Conservation (phyloP, 257 asterid genomes). For the Osmanthus fragrans region DNA sequence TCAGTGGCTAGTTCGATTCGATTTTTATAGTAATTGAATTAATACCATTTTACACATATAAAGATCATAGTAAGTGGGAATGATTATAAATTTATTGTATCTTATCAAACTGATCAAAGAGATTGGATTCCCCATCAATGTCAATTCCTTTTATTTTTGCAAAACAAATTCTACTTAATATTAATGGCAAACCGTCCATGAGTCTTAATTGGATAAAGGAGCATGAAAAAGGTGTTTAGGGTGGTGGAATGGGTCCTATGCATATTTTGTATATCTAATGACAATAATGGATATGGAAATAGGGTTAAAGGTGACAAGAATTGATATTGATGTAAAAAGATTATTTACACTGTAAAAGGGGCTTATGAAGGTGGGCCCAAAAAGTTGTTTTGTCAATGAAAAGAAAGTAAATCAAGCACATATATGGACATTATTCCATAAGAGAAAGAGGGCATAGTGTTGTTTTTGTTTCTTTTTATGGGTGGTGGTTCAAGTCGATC, state of each 20-base stretch:
- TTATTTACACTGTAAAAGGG: not conserved
- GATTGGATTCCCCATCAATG: constrained; percentile 24
- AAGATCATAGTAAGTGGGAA: not conserved
- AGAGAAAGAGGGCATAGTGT: not conserved
- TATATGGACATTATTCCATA: not conserved
- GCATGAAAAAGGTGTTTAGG: constrained; percentile 21
- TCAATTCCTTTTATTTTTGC: constrained; percentile 15
- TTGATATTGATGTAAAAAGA: constrained; percentile 31
- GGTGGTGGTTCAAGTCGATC: not conserved
- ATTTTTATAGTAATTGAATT: not conserved
- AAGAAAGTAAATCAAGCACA: constrained; percentile 1
- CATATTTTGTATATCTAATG: constrained; percentile 22
- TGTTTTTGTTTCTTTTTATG: not conserved
- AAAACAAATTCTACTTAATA: not conserved
- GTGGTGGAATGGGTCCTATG: constrained; percentile 30
- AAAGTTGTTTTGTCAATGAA: not conserved
- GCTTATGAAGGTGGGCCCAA: not conserved
- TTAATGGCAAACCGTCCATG: constrained; percentile 26
- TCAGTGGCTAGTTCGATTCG: too few relatives aligned
- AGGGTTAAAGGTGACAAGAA: constrained; percentile 27
- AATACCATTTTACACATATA: not conserved
- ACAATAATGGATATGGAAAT: constrained; percentile 26
- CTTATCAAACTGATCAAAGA: constrained; percentile 5
- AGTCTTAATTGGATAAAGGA: constrained; percentile 23
- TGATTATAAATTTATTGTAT: not conserved